These are phyloP conservation scores for Arxiozyma heterogenica DNA, from an alignment of 1,139 yeast genomes.

Conservation along the genomic window DNA sequence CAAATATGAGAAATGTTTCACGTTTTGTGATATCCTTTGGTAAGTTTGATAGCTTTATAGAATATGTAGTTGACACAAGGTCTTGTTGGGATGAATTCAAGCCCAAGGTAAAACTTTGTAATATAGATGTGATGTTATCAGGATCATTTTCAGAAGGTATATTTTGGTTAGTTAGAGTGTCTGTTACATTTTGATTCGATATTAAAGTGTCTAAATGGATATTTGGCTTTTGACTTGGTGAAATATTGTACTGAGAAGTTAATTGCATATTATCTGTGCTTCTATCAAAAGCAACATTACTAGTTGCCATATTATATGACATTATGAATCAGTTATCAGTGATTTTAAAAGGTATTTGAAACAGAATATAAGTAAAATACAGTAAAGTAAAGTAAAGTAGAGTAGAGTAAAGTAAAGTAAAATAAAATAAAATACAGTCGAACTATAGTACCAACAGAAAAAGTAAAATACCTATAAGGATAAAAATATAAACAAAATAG, in stretches of 20 bases:
- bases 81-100: slow-evolving; percentile 6
- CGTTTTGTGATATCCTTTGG: slow-evolving; percentile 68
- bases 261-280: slow-evolving; percentile 6
- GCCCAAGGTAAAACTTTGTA: slow-evolving; percentile 14
- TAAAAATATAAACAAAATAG: too few species aligned
- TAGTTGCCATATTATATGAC: slow-evolving; percentile 1
- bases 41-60: slow-evolving; percentile 41
- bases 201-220: slow-evolving; percentile 3
- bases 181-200: background rate
- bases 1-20: slow-evolving; percentile 69
- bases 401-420: too few species aligned
- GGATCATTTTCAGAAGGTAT: background rate
- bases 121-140: slow-evolving; percentile 23
- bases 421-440: background rate
- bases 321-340: background rate
- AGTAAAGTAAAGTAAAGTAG: too few species aligned
- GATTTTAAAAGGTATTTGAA: background rate
- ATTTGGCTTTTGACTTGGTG: slow-evolving; percentile 6
- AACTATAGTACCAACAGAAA: background rate
- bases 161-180: background rate
- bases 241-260: slow-evolving; percentile 2
- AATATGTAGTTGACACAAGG: slow-evolving; percentile 20
- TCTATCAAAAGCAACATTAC: slow-evolving; percentile 4
- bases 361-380: background rate
- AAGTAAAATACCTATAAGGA: background rate